Percentiles rank a stretch among this genome's conserved stretches.
Evolutionary conservation across 148 eudicot species (phyloP).

Genomic region (Agrostemma githago): DNA sequence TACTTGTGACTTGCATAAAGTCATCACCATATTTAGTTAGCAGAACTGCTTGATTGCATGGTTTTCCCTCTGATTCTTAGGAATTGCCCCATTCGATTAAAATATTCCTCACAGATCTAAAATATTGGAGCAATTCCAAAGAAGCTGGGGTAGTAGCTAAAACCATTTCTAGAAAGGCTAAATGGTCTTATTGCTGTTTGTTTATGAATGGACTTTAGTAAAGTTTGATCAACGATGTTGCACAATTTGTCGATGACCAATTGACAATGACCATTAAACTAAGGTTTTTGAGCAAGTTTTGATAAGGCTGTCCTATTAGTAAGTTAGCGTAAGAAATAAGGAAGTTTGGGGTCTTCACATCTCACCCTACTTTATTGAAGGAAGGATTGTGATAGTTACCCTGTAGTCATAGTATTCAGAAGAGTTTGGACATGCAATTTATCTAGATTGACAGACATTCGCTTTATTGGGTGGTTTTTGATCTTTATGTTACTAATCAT

Average conservation of each 20-base stretch:
- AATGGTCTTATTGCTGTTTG: neutral
- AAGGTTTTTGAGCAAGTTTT: neutral
- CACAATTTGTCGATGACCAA: neutral
- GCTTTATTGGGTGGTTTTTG: neutral
- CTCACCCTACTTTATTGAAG: neutral
- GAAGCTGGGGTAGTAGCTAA: neutral
- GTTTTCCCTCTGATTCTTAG: no score
- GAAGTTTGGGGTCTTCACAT: neutral
- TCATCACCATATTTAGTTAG: neutral
- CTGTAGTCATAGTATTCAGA: neutral
- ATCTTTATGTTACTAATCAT: constrained; percentile 9
- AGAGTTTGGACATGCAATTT: neutral
- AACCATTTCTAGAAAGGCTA: neutral
- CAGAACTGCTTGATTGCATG: neutral
- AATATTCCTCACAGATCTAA: no score
- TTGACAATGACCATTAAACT: neutral
- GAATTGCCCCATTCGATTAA: no score
- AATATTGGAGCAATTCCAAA: no score
- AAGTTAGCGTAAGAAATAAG: neutral
- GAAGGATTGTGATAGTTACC: neutral
- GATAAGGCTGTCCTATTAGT: neutral
- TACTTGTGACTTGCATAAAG: neutral
- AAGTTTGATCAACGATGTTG: neutral
- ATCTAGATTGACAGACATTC: neutral
- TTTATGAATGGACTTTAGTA: neutral